Conservation (phyloP, 768 basidiomycete species). For the Naganishia friedmannii region DNA sequence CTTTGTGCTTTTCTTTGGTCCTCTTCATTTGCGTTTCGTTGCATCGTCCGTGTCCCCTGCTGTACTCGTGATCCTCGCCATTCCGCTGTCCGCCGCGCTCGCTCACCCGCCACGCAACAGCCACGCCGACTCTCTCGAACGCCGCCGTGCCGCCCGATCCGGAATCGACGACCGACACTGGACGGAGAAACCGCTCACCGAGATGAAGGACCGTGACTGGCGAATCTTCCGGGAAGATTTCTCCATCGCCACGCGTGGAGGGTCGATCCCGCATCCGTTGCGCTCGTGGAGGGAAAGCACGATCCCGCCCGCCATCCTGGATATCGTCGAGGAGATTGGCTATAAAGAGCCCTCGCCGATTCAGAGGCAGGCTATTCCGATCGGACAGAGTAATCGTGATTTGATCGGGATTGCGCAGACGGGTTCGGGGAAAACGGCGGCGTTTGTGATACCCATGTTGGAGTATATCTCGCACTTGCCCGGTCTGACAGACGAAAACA, state of each 20-base stretch:
- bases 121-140: slow-evolving; percentile 76
- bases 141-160: slow-evolving; percentile 72
- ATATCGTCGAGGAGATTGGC: slow-evolving; percentile 82
- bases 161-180: slow-evolving; percentile 94
- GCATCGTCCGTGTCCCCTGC: not conserved
- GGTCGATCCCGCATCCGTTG: slow-evolving; percentile 86
- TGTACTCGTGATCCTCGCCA: too few species aligned
- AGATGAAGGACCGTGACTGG: slow-evolving; percentile 99
- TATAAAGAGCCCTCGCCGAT: slow-evolving; percentile 97
- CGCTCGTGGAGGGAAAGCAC: slow-evolving; percentile 85
- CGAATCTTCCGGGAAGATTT: slow-evolving; percentile 98
- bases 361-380: slow-evolving; percentile 98
- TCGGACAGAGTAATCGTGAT: slow-evolving; percentile 91
- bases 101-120: slow-evolving; percentile 48
- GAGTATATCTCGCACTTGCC: slow-evolving; percentile 86
- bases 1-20: too few species aligned
- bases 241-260: slow-evolving; percentile 91
- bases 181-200: slow-evolving; percentile 85
- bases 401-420: slow-evolving; percentile 99
- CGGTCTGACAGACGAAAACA: slow-evolving; percentile 82
- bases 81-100: too few species aligned
- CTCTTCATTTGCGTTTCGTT: too few species aligned
- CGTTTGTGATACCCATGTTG: slow-evolving; percentile 97
- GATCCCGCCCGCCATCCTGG: slow-evolving; percentile 74
- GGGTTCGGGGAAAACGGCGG: slow-evolving; percentile 97